A percentile compares a stretch with the other conserved stretches of the same genome.
These are phyloP conservation scores for Diutina neorugosa DNA, from an alignment of 1,139 yeast species.

Conservation along the genomic window DNA sequence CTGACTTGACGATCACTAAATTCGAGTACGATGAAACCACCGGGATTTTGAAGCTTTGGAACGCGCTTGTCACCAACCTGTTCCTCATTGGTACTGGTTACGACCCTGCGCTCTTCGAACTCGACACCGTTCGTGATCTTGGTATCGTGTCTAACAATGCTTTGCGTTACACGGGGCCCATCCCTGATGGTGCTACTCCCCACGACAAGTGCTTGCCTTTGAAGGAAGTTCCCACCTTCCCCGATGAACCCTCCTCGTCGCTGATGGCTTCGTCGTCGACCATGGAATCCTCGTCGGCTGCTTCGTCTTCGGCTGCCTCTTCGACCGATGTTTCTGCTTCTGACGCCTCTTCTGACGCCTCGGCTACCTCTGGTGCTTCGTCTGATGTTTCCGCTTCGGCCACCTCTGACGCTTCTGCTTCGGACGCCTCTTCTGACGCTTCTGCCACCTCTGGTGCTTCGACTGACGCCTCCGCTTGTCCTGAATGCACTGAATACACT, in stretches of 20 bases:
- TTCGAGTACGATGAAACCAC: conserved; percentile 11
- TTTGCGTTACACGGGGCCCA: conserved; percentile 12
- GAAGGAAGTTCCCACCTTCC: not conserved
- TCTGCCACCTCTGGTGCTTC: not conserved
- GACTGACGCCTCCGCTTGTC: not conserved
- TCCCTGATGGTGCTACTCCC: not conserved
- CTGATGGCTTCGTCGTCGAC: not conserved
- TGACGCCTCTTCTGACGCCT: not conserved
- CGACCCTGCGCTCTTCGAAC: conserved; percentile 6
- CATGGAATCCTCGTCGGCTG: not conserved
- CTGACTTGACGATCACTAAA: conserved; percentile 7
- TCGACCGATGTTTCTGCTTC: not conserved
- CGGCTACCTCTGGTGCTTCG: not conserved
- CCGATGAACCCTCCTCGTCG: not conserved
- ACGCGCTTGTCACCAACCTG: conserved; percentile 1
- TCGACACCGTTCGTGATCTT: conserved; percentile 10
- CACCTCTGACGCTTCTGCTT: not conserved
- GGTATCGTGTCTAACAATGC: conserved; percentile 10
- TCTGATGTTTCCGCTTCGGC: not conserved
- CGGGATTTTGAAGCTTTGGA: conserved; percentile 13
- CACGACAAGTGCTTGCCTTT: not conserved
- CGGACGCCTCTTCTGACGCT: not conserved
- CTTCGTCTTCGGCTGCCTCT: not conserved
- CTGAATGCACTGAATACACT: not conserved
- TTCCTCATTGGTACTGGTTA: conserved; percentile 17